Base-by-base conservation (phyloP, 1,139 yeast genomes). In the Hemisphaericaspora lyxosophila region DNA sequence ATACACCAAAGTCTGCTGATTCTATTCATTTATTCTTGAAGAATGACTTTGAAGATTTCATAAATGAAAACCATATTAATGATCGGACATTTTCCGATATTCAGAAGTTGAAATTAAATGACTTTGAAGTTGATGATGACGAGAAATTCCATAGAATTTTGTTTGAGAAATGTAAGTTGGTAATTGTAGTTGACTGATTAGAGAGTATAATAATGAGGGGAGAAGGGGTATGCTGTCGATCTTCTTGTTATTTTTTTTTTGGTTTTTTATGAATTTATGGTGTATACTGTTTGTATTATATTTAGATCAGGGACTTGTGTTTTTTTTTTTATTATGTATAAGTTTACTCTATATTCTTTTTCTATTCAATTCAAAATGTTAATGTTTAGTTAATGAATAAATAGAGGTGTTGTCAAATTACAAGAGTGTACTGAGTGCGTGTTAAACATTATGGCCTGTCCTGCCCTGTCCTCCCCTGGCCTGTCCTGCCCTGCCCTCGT, bases 141-240 rank as follows among this genome's bases (percentile, higher is more conserved):
- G 62, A 55, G 28, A 65, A 62, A 47, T 70, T 71, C 53, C 75
- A 69, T 37, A 60, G 56, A n/a, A 55, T 65, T 22, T 59, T 71
- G 48, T 66, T 62, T 50, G 76, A 71, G 45, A 71, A 71, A 54
- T 70, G 75, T 50, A 70, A 70, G 53, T 57, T 71, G 46, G 70
- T 66, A 38, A 69, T 71, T 35, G 48, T 67, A 36, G 41, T 43
- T 7, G 22, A 40, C 15, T 35, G 18, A 12, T 7, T 11, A 24
- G 23, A 9, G 8, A 20, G 8, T 9, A 20, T 7, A 20, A 9
- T 20, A 20, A 7, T 20, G 23, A 20, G 6, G 6, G 23, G 23
- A 6, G 9, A 20, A 15, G 29, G 14, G 14, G n/a, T 5, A n/a
- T 14, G 16, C 4, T 26, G 3, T 4, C 14, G 28, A 4, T 14